Evolutionary conservation across 495 filamentous ascomycete genomes (phyloP).

Genomic region (Xylaria castorea): DNA sequence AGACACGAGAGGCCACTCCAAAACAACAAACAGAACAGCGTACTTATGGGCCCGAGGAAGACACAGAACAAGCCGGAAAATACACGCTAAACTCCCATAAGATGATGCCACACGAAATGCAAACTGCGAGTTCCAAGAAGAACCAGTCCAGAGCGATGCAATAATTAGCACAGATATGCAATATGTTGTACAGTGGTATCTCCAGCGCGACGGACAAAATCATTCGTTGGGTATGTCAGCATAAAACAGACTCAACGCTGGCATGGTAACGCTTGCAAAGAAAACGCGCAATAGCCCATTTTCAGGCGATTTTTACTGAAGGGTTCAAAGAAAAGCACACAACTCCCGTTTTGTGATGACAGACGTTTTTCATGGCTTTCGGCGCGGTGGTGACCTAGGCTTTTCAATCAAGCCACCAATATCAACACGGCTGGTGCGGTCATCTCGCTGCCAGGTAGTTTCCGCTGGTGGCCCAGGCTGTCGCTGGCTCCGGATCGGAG

Average conservation of each 20-base stretch:
- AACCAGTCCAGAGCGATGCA: conserved; percentile 26
- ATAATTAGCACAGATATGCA: conserved; percentile 36
- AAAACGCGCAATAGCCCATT: conserved; percentile 26
- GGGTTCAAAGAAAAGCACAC: conserved; percentile 21
- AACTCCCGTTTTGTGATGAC: not conserved
- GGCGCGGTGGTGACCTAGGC: conserved; percentile 39
- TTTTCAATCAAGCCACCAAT: conserved; percentile 62
- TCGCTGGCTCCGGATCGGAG: conserved; percentile 57
- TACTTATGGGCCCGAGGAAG: not conserved
- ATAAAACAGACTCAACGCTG: conserved; percentile 36
- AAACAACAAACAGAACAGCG: conserved; percentile 3
- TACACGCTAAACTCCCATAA: conserved; percentile 26
- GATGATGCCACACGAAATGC: conserved; percentile 23
- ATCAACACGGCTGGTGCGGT: conserved; percentile 56
- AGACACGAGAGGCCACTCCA: conserved; percentile 19
- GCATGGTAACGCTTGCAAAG: conserved; percentile 33
- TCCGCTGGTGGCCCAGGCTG: conserved; percentile 43
- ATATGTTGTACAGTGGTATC: conserved; percentile 48
- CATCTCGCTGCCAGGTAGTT: conserved; percentile 48
- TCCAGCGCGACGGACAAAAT: conserved; percentile 38
- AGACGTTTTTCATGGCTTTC: conserved; percentile 12
- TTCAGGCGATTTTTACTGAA: conserved; percentile 22
- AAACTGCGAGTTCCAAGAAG: conserved; percentile 14
- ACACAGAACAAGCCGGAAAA: conserved; percentile 28
- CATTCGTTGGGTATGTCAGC: conserved; percentile 33